phyloP scores from a whole-genome alignment of 176 grass and related monocot genomes.

The Aechmea fasciata region DNA sequence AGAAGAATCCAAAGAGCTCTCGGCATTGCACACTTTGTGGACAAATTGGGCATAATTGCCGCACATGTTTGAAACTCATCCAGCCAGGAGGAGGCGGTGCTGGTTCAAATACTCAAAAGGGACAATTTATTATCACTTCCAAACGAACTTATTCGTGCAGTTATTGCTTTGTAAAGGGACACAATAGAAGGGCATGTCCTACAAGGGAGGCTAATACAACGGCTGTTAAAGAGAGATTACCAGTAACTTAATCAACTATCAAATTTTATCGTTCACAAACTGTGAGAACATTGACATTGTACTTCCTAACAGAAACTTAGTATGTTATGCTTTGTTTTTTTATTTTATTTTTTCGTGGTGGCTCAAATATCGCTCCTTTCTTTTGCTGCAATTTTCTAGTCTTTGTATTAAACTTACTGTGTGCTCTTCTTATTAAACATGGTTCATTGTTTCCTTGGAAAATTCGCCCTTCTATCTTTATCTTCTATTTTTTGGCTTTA shows the following conservation, averaged over 20 bases:
- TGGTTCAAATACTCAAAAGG: conserved; percentile 9
- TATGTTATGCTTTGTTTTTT: too few species aligned
- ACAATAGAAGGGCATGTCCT: conserved; percentile 62
- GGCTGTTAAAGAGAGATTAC: conserved; percentile 1
- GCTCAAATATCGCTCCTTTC: too few species aligned
- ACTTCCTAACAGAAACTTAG: too few species aligned
- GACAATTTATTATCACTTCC: conserved; percentile 16
- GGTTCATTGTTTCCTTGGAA: neutral
- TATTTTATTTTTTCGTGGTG: too few species aligned
- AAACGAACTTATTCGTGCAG: conserved; percentile 50
- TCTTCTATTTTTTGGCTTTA: neutral
- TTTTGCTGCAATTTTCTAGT: too few species aligned
- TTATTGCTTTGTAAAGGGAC: conserved; percentile 50
- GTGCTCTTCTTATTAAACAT: too few species aligned
- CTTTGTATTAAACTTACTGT: too few species aligned
- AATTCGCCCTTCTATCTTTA: neutral
- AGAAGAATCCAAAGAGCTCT: conserved; percentile 10
- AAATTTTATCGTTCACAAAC: too few species aligned
- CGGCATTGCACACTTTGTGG: conserved; percentile 43
- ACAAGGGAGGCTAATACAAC: conserved; percentile 12
- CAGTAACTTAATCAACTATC: neutral
- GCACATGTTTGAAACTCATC: conserved; percentile 31
- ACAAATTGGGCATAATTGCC: conserved; percentile 40
- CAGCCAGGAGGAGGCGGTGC: conserved; percentile 20
- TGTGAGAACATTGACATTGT: too few species aligned